Evolutionary conservation across 306 rosid species (phyloP).

Genomic region (Cucurbita pepo): DNA sequence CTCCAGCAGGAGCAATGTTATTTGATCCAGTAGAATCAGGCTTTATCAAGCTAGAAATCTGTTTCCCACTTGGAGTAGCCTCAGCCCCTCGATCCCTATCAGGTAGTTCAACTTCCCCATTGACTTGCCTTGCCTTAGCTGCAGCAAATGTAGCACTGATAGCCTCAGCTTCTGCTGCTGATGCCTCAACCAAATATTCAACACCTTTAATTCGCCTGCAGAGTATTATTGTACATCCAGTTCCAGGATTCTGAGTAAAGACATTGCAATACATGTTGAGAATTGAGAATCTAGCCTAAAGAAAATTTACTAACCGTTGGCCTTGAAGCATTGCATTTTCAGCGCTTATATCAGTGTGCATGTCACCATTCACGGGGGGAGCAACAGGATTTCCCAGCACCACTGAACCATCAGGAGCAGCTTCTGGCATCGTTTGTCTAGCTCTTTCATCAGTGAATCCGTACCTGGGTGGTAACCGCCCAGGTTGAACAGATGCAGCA

Average conservation of each 20-base stretch:
- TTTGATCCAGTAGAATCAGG: constrained; percentile 72
- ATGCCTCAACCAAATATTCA: constrained; percentile 95
- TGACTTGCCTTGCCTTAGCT: constrained; percentile 93
- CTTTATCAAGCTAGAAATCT: constrained; percentile 71
- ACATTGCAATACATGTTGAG: constrained; percentile 1
- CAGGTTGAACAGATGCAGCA: constrained; percentile 61
- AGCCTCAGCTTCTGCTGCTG: constrained; percentile 99
- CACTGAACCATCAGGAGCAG: constrained; percentile 69
- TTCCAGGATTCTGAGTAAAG: neutral
- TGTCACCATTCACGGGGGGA: constrained; percentile 87
- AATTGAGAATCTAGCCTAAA: neutral
- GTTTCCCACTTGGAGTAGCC: constrained; percentile 97
- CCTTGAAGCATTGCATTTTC: constrained; percentile 95
- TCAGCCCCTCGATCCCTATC: constrained; percentile 93
- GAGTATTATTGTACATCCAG: constrained; percentile 5
- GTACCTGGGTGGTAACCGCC: constrained; percentile 47
- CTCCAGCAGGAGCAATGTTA: constrained; percentile 69
- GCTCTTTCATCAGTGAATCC: constrained; percentile 66
- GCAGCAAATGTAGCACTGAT: constrained; percentile 97
- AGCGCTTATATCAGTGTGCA: constrained; percentile 90
- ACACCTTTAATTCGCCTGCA: constrained; percentile 92
- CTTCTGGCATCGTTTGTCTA: constrained; percentile 57
- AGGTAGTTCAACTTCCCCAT: constrained; percentile 90
- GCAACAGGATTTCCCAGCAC: constrained; percentile 94
- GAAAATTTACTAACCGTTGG: constrained; percentile 40